Evolutionary conservation across 2,329 filamentous ascomycete species (phyloP), one percentile per base, ranked within the genome.

Genomic region (Tympanopsis confertula): DNA sequence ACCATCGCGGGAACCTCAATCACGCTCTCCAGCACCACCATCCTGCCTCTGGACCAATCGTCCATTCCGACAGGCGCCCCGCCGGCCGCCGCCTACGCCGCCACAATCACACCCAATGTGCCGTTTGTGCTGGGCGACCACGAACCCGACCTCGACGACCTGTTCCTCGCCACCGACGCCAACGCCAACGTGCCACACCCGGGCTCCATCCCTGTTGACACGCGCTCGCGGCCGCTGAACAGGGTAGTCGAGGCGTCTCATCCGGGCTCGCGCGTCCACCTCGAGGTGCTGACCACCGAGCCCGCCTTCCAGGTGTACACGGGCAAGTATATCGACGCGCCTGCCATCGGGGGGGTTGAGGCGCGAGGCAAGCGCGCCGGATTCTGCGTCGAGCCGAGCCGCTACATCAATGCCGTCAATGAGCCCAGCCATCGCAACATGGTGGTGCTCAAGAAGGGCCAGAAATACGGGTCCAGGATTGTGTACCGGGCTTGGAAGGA

Each of bases 251-350:
- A 73, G 18, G 83, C 91, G 41, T 74, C 72, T 57, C 86, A 95
- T 57, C 75, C 86, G 5, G 67, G 66, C 36, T 82, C 78, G 19
- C 75, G 77, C 44, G 69, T 95, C 47, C 82, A 93, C 55, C 75
- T 96, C 36, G 85, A 95, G 58, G 82, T 94, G 4, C 67, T 78
- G 51, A 91, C 85, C 65, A 96, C 89, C 0, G 89, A 96, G 66
- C 91, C 91, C 0, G 85, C 86, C 0, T 96, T 95, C 68, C 89
- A 96, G 59, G 94, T 95, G 63, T 96, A 96, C 62, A 93, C 87
- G 0, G 91, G 89, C 45, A 81, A 84, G 53, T 81, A 78, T 52
- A 87, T 93, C 46, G 65, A 91, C 49, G 81, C 94, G 12, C 81
- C 84, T 0, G 80, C 65, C 20, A 66, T 77, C 3, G 69, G 66